These are phyloP conservation scores for Sporobolomyces roseus DNA, from an alignment of 768 basidiomycete species.

Conservation along the genomic window DNA sequence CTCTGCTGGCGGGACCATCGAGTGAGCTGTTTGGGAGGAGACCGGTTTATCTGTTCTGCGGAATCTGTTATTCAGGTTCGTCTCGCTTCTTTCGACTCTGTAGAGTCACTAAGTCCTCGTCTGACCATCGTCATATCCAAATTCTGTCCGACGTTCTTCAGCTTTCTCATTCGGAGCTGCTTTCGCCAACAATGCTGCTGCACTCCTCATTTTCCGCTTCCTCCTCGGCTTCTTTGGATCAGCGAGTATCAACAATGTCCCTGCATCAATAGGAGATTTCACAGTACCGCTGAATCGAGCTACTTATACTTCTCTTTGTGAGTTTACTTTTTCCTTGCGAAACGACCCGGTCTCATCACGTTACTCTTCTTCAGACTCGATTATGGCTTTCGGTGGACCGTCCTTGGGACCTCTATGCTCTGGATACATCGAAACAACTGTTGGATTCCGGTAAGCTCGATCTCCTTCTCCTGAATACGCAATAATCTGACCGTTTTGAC, in stretches of 20 bases:
- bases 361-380: not conserved
- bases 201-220: conserved; percentile 51
- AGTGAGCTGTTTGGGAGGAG: conserved; percentile 50
- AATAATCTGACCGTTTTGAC: not conserved
- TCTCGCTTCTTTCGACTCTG: conserved; percentile 2
- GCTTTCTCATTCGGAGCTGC: conserved; percentile 51
- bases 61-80: conserved; percentile 43
- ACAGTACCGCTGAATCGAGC: conserved; percentile 11
- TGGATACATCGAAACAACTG: conserved; percentile 28
- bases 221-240: conserved; percentile 50
- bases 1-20: conserved; percentile 49
- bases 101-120: no score
- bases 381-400: conserved; percentile 34
- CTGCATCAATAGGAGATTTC: conserved; percentile 45
- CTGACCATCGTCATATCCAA: no score
- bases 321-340: not conserved
- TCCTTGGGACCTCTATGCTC: conserved; percentile 25
- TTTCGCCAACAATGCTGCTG: conserved; percentile 49
- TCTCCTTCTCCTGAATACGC: not conserved
- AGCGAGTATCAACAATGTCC: conserved; percentile 51
- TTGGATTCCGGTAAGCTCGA: conserved; percentile 14
- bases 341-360: not conserved
- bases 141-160: conserved; percentile 7
- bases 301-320: conserved; percentile 3
- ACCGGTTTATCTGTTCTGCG: conserved; percentile 49